Percentiles rank a stretch among this genome's conserved stretches.
Evolutionary conservation across 768 basidiomycete species (phyloP).

Genomic region (Mycena sanguinolenta): DNA sequence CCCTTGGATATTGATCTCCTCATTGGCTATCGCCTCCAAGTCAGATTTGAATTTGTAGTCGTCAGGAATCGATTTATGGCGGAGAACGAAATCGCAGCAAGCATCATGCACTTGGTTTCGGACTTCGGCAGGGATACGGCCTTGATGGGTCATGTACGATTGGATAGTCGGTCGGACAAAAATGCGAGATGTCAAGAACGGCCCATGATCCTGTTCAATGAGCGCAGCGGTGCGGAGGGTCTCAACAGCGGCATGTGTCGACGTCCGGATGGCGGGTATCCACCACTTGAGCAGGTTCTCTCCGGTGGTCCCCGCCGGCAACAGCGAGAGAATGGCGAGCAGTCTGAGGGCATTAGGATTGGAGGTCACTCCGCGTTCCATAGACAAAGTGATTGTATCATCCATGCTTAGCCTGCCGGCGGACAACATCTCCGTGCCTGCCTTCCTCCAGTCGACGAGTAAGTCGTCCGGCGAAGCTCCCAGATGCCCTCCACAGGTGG

Average conservation of each 20-base stretch:
- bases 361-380: not conserved
- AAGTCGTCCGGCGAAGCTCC: not conserved
- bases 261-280: constrained; percentile 19
- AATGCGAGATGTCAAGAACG: not conserved
- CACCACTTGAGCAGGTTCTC: constrained; percentile 27
- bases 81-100: constrained; percentile 32
- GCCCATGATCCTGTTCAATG: not conserved
- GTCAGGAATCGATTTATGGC: constrained; percentile 22
- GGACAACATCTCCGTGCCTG: constrained; percentile 14
- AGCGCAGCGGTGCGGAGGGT: constrained; percentile 22
- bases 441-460: constrained; percentile 3
- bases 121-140: constrained; percentile 21
- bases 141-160: constrained; percentile 32
- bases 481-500: constrained; percentile 36
- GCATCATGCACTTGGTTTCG: constrained; percentile 26
- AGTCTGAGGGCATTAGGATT: not conserved
- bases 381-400: constrained; percentile 1
- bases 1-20: constrained; percentile 18
- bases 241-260: constrained; percentile 11
- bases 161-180: constrained; percentile 40
- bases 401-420: constrained; percentile 7
- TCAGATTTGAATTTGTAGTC: constrained; percentile 12
- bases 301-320: constrained; percentile 41
- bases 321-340: constrained; percentile 37
- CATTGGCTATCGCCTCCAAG: not conserved